Conservation (phyloP, 441 rosid genomes). For the Macaranga tanarius region DNA sequence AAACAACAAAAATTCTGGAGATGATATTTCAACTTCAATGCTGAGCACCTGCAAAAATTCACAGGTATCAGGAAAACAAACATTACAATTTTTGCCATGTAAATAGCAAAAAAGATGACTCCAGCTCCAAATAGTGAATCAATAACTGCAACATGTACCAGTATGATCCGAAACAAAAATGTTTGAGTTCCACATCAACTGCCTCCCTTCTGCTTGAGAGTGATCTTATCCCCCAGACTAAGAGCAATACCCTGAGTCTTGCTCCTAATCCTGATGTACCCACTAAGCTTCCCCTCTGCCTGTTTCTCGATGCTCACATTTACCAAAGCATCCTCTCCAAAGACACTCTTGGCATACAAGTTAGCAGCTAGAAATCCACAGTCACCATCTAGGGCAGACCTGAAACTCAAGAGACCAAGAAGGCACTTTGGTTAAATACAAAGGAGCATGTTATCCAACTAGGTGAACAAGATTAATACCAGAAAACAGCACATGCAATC, state of each 20-base stretch:
- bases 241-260: conserved; percentile 96
- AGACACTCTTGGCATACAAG: conserved; percentile 88
- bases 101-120: not conserved
- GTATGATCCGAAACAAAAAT: not conserved
- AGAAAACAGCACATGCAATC: not conserved
- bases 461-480: not conserved
- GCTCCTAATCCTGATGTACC: conserved; percentile 91
- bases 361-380: conserved; percentile 91
- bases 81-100: not conserved
- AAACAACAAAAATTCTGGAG: conserved; percentile 25
- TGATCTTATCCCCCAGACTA: conserved; percentile 93
- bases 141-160: not conserved
- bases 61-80: not conserved
- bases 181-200: conserved; percentile 32
- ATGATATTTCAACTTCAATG: conserved; percentile 2
- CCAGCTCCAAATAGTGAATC: not conserved
- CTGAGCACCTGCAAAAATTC: conserved; percentile 25
- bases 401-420: conserved; percentile 32
- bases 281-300: conserved; percentile 67
- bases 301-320: conserved; percentile 85
- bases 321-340: conserved; percentile 88
- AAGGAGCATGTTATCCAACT: not conserved
- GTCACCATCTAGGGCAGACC: conserved; percentile 83
- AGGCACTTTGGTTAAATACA: not conserved
- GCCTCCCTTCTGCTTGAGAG: conserved; percentile 88